phyloP scores from a whole-genome alignment of 768 basidiomycete genomes.

The Xerocomellus intermedius region DNA sequence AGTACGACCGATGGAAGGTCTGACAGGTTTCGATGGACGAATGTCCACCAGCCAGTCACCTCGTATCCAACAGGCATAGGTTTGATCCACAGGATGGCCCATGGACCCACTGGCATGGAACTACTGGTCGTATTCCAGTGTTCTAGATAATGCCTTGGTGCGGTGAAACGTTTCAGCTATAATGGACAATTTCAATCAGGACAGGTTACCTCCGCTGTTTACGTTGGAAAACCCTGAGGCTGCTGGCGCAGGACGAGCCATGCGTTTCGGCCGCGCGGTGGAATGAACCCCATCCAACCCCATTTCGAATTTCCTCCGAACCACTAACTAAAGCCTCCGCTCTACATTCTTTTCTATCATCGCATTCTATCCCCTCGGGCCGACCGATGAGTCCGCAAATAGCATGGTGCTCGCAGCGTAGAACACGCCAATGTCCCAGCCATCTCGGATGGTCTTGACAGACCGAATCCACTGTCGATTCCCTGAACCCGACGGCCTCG shows the following conservation, averaged over 20 bases:
- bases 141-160: neutral
- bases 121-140: neutral
- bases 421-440: neutral
- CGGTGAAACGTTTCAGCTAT: neutral
- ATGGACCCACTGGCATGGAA: neutral
- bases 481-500: neutral
- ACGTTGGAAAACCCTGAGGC: neutral
- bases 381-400: neutral
- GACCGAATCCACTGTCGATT: no score
- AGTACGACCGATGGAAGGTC: neutral
- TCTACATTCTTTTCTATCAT: neutral
- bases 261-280: neutral
- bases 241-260: neutral
- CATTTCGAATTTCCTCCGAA: neutral
- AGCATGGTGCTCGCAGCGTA: neutral
- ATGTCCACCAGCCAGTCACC: no score
- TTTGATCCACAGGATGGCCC: conserved; percentile 1
- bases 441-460: neutral
- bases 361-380: neutral
- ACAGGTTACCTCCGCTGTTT: no score
- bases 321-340: neutral
- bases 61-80: no score
- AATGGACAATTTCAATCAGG: neutral
- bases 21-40: no score
- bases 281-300: neutral